Evolutionary conservation across 2,329 filamentous ascomycete species (phyloP).

Genomic region (Neopestalotiopsis rosae): DNA sequence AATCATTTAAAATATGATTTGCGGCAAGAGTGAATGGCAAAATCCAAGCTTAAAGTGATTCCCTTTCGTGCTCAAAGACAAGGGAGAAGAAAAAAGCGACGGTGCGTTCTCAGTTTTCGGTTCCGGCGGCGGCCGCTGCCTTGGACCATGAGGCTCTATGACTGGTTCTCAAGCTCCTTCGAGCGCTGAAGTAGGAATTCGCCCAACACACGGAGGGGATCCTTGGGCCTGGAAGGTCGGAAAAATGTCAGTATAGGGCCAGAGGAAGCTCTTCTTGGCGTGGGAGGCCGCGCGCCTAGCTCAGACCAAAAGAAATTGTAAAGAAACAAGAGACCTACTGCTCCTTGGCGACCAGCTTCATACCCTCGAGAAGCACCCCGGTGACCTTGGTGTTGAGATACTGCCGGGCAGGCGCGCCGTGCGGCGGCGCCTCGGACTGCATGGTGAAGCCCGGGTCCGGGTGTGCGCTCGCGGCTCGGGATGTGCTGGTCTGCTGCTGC

Average conservation of each 20-base stretch:
- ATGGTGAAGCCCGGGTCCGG: conserved; percentile 59
- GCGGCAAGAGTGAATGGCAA: no score
- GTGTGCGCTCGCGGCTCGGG: conserved; percentile 62
- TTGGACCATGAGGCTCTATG: conserved; percentile 9
- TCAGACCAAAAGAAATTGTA: not conserved
- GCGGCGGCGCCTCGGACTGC: conserved; percentile 63
- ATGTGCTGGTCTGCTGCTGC: conserved; percentile 37
- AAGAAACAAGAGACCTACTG: conserved; percentile 58
- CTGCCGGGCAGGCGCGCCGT: conserved; percentile 72
- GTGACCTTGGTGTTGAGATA: conserved; percentile 77
- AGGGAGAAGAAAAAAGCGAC: no score
- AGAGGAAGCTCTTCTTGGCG: not conserved
- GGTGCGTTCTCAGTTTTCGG: no score
- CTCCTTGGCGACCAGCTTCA: conserved; percentile 75
- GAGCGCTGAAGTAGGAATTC: conserved; percentile 74
- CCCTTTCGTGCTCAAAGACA: no score
- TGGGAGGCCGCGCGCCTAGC: no score
- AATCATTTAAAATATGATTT: no score
- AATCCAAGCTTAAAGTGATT: no score
- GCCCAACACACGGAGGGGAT: conserved; percentile 72
- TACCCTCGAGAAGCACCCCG: conserved; percentile 71
- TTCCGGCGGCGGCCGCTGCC: no score
- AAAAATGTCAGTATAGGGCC: not conserved
- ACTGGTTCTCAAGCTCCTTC: conserved; percentile 61
- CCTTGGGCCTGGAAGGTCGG: conserved; percentile 58